A percentile compares a stretch with the other conserved stretches of the same genome.
phyloP scores from a whole-genome alignment of 2,329 filamentous ascomycete species.

The Xylariales sp. region DNA sequence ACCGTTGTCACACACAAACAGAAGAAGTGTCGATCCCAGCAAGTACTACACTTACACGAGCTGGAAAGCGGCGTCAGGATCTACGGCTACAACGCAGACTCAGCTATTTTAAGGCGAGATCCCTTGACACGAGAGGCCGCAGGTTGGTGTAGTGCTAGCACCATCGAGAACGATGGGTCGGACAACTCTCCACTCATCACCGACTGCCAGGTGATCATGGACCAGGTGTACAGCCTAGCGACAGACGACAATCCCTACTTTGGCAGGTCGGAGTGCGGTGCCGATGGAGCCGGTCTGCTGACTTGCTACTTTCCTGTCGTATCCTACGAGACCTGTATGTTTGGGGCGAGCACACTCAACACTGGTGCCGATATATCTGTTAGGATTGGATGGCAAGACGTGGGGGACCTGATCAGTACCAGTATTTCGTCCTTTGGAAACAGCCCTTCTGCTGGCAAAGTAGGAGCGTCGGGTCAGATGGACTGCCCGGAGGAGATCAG shows the following conservation, averaged over 20 bases:
- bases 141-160: conserved; percentile 3
- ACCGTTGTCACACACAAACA: too few species aligned
- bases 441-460: conserved; percentile 2
- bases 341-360: conserved; percentile 4
- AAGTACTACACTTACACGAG: too few species aligned
- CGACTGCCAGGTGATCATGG: conserved; percentile 6
- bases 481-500: conserved; percentile 1
- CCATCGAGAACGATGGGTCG: conserved; percentile 2
- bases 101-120: too few species aligned
- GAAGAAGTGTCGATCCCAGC: too few species aligned
- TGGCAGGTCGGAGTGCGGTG: conserved; percentile 6
- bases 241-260: conserved; percentile 2
- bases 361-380: background rate
- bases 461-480: conserved; percentile 5
- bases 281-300: background rate
- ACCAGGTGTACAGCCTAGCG: conserved; percentile 3
- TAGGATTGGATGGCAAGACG: conserved; percentile 6
- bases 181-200: conserved; percentile 7
- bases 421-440: conserved; percentile 4
- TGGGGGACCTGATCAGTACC: conserved; percentile 6
- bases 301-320: conserved; percentile 8
- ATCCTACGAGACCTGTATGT: conserved; percentile 6
- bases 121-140: too few species aligned
- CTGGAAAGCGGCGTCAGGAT: conserved; percentile 7
- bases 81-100: background rate